Evolutionary conservation across 306 rosid genomes (phyloP).

Genomic region (Cucumis melo): DNA sequence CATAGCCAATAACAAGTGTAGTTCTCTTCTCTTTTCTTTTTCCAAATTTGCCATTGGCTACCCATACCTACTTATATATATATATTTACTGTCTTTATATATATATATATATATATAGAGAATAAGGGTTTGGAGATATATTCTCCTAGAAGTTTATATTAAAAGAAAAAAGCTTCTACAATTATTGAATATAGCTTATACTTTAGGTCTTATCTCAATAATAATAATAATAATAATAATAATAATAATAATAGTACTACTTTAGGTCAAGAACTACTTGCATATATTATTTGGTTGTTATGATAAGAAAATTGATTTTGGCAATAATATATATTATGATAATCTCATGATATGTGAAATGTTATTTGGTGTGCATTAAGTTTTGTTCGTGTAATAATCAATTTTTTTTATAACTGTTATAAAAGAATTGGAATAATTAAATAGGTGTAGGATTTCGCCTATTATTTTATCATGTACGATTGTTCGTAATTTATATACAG

Average conservation of each 20-base stretch:
- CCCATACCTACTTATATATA: not conserved
- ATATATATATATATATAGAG: not conserved
- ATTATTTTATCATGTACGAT: not conserved
- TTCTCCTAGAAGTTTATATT: not conserved
- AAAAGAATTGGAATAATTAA: not conserved
- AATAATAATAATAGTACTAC: too few species aligned
- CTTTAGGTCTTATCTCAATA: not conserved
- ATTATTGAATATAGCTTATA: not conserved
- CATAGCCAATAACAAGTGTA: too few species aligned
- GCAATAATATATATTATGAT: not conserved
- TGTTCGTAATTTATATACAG: not conserved
- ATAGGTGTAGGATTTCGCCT: not conserved
- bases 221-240: too few species aligned
- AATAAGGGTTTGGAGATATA: not conserved
- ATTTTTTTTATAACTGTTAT: not conserved
- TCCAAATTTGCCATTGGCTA: not conserved
- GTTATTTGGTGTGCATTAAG: not conserved
- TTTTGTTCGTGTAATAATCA: not conserved
- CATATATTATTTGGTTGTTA: constrained; percentile 3
- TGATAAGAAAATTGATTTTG: not conserved
- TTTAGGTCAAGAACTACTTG: not conserved
- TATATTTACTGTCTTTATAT: not conserved
- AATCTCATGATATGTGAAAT: too few species aligned
- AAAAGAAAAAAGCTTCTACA: too few species aligned
- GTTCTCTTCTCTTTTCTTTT: not conserved